Evolutionary conservation across 2,329 filamentous ascomycete genomes (phyloP).

Genomic region (Dendrostoma leiphaemia): DNA sequence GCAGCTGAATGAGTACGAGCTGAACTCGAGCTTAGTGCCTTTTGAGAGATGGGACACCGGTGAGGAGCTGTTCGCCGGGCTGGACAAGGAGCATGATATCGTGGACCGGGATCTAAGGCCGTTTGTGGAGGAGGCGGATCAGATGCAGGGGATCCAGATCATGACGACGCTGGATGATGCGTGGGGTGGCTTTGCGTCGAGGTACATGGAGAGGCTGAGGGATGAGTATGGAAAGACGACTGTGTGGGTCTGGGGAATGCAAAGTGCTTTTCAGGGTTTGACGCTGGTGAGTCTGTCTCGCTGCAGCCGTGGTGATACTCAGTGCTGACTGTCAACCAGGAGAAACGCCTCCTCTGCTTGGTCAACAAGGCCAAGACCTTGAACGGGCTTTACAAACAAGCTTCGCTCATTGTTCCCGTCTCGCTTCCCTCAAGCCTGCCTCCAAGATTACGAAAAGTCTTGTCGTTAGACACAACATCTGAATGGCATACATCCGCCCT

Average conservation of each 20-base stretch:
- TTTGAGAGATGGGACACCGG: conserved; percentile 77
- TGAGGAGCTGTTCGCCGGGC: conserved; percentile 68
- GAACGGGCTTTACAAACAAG: conserved; percentile 64
- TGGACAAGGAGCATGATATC: conserved; percentile 80
- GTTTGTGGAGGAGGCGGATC: conserved; percentile 91
- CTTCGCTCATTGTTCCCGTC: conserved; percentile 77
- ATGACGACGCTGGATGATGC: conserved; percentile 72
- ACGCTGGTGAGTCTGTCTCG: conserved; percentile 43
- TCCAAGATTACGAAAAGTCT: conserved; percentile 43
- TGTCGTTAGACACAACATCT: conserved; percentile 61
- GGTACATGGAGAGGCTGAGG: conserved; percentile 72
- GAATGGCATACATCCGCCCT: conserved; percentile 80
- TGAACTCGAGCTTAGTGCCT: conserved; percentile 75
- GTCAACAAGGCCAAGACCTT: conserved; percentile 75
- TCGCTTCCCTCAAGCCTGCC: conserved; percentile 53
- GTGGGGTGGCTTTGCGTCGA: conserved; percentile 74
- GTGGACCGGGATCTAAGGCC: conserved; percentile 86
- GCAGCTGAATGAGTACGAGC: conserved; percentile 83
- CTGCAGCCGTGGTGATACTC: not conserved
- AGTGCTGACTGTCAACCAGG: conserved; percentile 34
- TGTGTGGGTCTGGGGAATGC: conserved; percentile 84
- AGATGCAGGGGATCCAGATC: conserved; percentile 83
- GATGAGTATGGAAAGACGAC: conserved; percentile 90
- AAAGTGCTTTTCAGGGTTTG: conserved; percentile 56
- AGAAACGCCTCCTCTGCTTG: conserved; percentile 62